Evolutionary conservation across 768 basidiomycete genomes (phyloP), one percentile per base, ranked within the genome.

Genomic region (Psilocybe cyanescens): DNA sequence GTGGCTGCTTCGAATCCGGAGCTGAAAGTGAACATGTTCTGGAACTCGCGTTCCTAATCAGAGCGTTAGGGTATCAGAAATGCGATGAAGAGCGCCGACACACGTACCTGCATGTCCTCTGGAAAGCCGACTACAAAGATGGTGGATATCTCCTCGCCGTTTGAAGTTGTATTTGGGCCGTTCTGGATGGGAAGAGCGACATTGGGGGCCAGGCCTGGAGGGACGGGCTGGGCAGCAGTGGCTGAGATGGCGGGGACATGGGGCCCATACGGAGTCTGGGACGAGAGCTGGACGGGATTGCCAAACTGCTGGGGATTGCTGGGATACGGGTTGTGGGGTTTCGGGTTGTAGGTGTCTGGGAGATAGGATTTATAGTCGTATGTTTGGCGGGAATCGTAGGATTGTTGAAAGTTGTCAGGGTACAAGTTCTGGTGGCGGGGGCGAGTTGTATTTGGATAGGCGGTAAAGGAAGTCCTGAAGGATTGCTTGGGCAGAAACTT

Each of bases 51-150:
- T 79, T 99, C 97, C 95, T 98, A 67, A 3, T 55, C 55, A 65
- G 51, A 39, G 51, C 28, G 50, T 63, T 65, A 58, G 68, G 69
- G 63, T 55, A 67, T 61, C 64, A 45, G 58, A 39, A 44, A 55
- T 35, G 19, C 14, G 33, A 55, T 64, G 31, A 48, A 31, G 57
- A 30, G 24, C 24, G 24, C 24, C 24, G 24, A 35, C 57, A 24
- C 47, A 83, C 90, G 65, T 68, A 94, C 95, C 85, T 91, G 90
- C 93, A 99, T 98, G 70, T 99, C 97, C 59, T 99, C 97, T 3
- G 97, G 97, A 73, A 99, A 99, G 0, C 97, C 97, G 29, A 99
- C 97, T 3, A 99, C 96, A 65, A 99, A 99, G 65, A 97, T 96
- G 4, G 95, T 97, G 9, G 92, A 95, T 50, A 97, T 97, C 69